Evolutionary conservation across 768 basidiomycete species (phyloP).

Genomic region (Nidula microcarpa): DNA sequence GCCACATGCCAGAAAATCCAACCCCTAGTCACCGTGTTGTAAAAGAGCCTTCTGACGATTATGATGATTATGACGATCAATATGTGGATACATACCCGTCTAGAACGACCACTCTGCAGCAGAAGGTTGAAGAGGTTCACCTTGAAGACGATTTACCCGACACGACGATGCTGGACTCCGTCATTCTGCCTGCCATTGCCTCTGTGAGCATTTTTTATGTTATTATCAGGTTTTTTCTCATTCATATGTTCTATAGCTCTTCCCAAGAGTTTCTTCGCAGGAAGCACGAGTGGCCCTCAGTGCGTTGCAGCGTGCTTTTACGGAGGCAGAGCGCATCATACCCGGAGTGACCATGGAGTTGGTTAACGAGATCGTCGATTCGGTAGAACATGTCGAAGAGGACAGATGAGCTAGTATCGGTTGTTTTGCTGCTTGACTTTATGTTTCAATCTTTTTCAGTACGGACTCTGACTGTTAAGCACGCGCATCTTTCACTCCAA

Average conservation of each 20-base stretch:
- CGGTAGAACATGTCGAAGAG: constrained; percentile 87
- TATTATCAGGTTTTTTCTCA: not conserved
- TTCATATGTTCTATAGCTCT: constrained; percentile 53
- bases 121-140: constrained; percentile 43
- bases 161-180: constrained; percentile 93
- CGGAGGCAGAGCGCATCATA: constrained; percentile 92
- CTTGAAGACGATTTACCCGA: constrained; percentile 65
- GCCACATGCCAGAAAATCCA: constrained; percentile 37
- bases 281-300: constrained; percentile 86
- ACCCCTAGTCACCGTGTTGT: constrained; percentile 20
- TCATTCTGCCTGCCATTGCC: constrained; percentile 93
- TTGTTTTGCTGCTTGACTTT: not conserved
- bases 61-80: constrained; percentile 61
- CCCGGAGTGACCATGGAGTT: constrained; percentile 93
- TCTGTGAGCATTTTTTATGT: constrained; percentile 55
- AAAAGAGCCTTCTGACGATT: constrained; percentile 59
- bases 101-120: constrained; percentile 41
- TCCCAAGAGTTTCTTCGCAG: constrained; percentile 89
- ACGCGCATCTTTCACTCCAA: no score
- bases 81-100: constrained; percentile 47
- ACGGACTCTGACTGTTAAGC: no score
- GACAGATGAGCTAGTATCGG: constrained; percentile 37
- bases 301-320: constrained; percentile 86
- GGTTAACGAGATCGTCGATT: constrained; percentile 92
- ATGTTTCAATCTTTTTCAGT: no score